These are phyloP conservation scores for Albatrellus ellisii DNA, from an alignment of 768 basidiomycete species.

Conservation along the genomic window DNA sequence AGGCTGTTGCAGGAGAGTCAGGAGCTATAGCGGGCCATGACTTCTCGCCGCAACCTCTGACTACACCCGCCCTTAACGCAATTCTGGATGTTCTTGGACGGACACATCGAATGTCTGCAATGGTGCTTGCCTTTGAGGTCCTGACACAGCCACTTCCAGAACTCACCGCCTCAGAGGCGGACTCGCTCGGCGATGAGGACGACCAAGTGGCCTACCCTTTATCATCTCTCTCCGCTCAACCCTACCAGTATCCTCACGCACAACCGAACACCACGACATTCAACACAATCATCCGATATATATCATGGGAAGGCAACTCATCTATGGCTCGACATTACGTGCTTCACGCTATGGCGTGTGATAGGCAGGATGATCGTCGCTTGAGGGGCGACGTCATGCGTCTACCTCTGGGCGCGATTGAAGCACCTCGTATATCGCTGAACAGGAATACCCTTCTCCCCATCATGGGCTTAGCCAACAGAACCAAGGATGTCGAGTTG, in stretches of 20 bases:
- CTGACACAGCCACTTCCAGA: conserved; percentile 56
- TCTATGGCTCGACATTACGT: conserved; percentile 57
- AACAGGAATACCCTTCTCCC: conserved; percentile 44
- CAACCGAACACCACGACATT: conserved; percentile 57
- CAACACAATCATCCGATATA: conserved; percentile 43
- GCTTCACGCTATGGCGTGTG: conserved; percentile 34
- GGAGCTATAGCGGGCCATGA: conserved; percentile 29
- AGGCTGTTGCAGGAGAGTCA: not conserved
- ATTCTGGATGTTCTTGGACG: conserved; percentile 60
- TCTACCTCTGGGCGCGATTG: conserved; percentile 21
- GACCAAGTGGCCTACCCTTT: conserved; percentile 42
- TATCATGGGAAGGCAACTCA: conserved; percentile 33
- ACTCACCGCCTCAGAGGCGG: conserved; percentile 29
- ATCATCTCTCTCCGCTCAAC: conserved; percentile 18
- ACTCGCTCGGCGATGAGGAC: conserved; percentile 49
- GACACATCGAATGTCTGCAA: conserved; percentile 42
- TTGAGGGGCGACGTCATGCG: conserved; percentile 23
- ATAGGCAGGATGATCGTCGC: conserved; percentile 23
- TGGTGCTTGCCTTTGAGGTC: conserved; percentile 68
- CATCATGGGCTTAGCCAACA: conserved; percentile 44
- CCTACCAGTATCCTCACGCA: conserved; percentile 29
- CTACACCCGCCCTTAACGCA: conserved; percentile 58
- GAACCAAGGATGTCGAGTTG: conserved; percentile 41
- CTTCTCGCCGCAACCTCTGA: conserved; percentile 15
- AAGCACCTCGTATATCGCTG: conserved; percentile 39